phyloP scores from a whole-genome alignment of 768 basidiomycete genomes.

The Mycena venus region DNA sequence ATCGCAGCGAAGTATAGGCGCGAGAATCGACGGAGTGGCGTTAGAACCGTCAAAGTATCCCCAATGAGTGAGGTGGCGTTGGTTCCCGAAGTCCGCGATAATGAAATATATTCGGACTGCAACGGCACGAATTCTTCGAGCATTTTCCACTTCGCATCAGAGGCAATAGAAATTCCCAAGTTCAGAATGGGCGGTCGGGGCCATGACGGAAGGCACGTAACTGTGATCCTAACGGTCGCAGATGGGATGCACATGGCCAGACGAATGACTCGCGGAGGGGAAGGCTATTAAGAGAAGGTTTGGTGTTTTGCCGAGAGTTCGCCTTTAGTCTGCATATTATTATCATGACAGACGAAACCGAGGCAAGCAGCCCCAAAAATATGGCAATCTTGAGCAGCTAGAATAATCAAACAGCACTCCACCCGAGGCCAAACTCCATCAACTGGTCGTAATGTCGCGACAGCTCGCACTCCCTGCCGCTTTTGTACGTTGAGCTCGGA shows the following conservation, averaged over 20 bases:
- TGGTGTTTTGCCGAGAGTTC: too few relatives aligned
- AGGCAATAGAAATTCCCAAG: background rate
- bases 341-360: too few relatives aligned
- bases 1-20: background rate
- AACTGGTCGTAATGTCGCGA: too few relatives aligned
- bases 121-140: background rate
- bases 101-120: background rate
- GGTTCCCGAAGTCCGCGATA: background rate
- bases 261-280: background rate
- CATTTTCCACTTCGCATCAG: background rate
- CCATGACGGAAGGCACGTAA: background rate
- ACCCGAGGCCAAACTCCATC: too few relatives aligned
- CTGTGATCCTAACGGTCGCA: conserved; percentile 15
- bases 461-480: too few relatives aligned
- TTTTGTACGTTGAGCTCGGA: too few relatives aligned
- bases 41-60: background rate
- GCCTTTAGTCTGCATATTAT: too few relatives aligned
- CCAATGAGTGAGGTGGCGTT: background rate
- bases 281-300: background rate
- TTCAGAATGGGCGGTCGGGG: background rate
- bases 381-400: too few relatives aligned
- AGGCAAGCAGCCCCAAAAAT: too few relatives aligned
- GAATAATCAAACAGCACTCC: too few relatives aligned
- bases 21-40: background rate
- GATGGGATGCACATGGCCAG: background rate